A percentile compares a stretch with the other conserved stretches of the same genome.
Conservation (phyloP, 2,329 filamentous ascomycete genomes). For the Cytospora schulzeri region DNA sequence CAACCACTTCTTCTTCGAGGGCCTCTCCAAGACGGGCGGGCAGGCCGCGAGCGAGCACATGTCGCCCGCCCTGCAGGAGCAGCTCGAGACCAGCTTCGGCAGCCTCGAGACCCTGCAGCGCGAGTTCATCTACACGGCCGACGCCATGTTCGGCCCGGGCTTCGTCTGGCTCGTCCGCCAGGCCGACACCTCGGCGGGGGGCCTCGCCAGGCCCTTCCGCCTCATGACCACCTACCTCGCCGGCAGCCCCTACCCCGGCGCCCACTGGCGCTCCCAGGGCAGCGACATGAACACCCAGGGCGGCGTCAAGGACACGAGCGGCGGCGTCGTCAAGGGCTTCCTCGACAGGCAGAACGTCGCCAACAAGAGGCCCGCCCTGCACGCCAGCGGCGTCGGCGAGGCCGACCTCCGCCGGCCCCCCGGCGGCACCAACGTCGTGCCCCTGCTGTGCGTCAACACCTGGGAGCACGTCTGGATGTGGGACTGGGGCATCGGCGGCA, state of each 20-base stretch:
- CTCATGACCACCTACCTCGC: constrained; percentile 90
- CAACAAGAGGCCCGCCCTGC: constrained; percentile 37
- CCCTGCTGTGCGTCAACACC: constrained; percentile 88
- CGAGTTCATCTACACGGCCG: constrained; percentile 79
- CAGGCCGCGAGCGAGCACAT: constrained; percentile 48
- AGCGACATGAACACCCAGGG: constrained; percentile 70
- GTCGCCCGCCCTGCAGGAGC: constrained; percentile 50
- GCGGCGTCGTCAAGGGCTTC: constrained; percentile 38
- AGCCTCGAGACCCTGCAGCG: constrained; percentile 79
- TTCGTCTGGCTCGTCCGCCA: constrained; percentile 87
- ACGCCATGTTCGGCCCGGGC: constrained; percentile 93
- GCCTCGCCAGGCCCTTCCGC: constrained; percentile 50
- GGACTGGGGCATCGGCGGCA: constrained; percentile 77
- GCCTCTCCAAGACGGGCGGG: constrained; percentile 42
- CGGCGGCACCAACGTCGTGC: constrained; percentile 69
- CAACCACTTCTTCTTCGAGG: constrained; percentile 79
- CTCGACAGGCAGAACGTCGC: constrained; percentile 43
- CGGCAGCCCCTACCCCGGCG: constrained; percentile 82
- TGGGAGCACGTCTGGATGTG: constrained; percentile 94
- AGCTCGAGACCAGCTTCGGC: constrained; percentile 73
- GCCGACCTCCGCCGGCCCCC: constrained; percentile 44
- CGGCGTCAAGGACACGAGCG: constrained; percentile 40
- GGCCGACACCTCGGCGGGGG: constrained; percentile 38
- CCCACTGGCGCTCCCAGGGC: constrained; percentile 74
- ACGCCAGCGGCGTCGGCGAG: constrained; percentile 30